Conservation (phyloP, 1,284 basidiomycete species). For the Papiliotrema terrestris region DNA sequence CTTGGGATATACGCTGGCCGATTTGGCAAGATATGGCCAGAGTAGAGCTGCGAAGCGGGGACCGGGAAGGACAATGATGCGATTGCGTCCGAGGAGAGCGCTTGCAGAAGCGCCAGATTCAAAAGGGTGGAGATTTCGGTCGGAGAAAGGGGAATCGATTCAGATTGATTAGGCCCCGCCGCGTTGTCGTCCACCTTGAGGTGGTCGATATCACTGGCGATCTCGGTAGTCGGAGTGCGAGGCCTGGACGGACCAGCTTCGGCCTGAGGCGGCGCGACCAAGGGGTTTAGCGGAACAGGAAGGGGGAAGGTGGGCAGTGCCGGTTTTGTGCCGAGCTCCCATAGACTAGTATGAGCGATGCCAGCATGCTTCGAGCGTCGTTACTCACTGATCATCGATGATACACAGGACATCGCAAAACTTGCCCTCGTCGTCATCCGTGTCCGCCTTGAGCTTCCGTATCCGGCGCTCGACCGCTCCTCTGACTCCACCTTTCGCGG, state of each 20-base stretch:
- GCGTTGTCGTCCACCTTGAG: conserved; percentile 57
- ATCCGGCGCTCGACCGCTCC: conserved; percentile 36
- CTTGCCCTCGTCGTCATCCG: conserved; percentile 42
- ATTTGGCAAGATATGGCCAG: conserved; percentile 68
- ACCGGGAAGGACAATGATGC: conserved; percentile 65
- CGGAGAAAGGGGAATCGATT: conserved; percentile 51
- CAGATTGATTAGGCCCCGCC: background rate
- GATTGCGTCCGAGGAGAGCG: conserved; percentile 49
- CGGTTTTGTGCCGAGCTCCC: conserved; percentile 41
- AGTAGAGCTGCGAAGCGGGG: conserved; percentile 70
- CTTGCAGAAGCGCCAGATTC: conserved; percentile 62
- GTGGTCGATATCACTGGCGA: background rate
- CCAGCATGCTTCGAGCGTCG: background rate
- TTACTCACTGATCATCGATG: conserved; percentile 44
- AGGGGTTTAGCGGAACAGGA: conserved; percentile 23
- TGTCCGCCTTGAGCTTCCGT: conserved; percentile 18
- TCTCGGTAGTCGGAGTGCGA: background rate
- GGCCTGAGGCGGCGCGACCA: conserved; percentile 18
- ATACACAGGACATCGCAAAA: conserved; percentile 46
- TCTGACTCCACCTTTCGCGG: conserved; percentile 35
- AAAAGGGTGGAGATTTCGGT: conserved; percentile 56
- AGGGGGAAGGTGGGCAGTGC: conserved; percentile 22
- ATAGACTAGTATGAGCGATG: conserved; percentile 27
- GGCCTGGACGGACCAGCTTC: conserved; percentile 7
- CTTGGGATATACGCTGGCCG: conserved; percentile 61